Evolutionary conservation across 2,329 filamentous ascomycete genomes (phyloP).

Genomic region (Cladosporium sp.): DNA sequence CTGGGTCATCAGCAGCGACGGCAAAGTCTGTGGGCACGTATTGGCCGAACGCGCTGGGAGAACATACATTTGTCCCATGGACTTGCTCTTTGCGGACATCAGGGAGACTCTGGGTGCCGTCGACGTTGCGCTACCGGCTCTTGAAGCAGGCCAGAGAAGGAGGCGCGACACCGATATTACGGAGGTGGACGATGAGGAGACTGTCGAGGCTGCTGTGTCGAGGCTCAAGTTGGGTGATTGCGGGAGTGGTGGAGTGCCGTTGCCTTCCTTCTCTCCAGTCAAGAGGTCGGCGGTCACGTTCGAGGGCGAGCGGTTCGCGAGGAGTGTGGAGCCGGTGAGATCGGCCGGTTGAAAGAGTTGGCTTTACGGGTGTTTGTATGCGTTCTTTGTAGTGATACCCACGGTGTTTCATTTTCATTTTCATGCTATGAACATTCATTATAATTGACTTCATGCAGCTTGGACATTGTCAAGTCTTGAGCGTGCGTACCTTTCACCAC

Average conservation of each 20-base stretch:
- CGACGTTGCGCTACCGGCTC: conserved; percentile 60
- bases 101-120: conserved; percentile 66
- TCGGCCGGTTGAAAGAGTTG: not conserved
- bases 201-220: not conserved
- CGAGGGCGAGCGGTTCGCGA: not conserved
- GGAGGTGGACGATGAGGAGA: not conserved
- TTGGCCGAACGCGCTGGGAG: conserved; percentile 68
- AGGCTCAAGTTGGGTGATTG: not conserved
- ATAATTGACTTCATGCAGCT: no score
- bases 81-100: conserved; percentile 80
- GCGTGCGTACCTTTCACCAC: no score
- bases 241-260: not conserved
- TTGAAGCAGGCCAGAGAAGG: not conserved
- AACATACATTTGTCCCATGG: conserved; percentile 94
- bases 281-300: not conserved
- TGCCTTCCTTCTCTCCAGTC: not conserved
- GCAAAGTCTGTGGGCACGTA: conserved; percentile 80
- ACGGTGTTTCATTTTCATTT: no score
- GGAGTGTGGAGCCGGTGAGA: conserved; percentile 1
- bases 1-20: conserved; percentile 79
- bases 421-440: no score
- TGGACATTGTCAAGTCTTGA: no score
- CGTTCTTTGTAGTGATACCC: no score
- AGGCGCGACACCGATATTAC: not conserved
- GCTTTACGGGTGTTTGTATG: no score